Evolutionary conservation across 257 asterid genomes (phyloP).

Genomic region (Primulina huaijiensis): DNA sequence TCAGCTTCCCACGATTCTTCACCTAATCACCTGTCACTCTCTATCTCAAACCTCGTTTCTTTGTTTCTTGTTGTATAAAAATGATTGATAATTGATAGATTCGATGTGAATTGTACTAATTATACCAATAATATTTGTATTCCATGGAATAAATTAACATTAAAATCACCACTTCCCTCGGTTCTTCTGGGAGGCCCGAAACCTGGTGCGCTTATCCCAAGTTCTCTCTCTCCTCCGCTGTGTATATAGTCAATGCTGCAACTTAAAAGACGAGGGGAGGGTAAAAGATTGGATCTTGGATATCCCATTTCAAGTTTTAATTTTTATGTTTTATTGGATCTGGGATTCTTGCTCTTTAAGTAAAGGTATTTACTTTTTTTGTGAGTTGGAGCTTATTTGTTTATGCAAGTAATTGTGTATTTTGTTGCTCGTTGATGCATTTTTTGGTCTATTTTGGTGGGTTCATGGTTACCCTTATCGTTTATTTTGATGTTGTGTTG

Average conservation of each 20-base stretch:
- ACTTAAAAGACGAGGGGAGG: background rate
- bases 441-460: slow-evolving; percentile 3
- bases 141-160: background rate
- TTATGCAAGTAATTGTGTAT: background rate
- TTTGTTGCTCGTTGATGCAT: background rate
- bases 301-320: background rate
- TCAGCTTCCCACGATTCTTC: background rate
- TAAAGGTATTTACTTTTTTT: slow-evolving; percentile 33
- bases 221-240: slow-evolving; percentile 27
- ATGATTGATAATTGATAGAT: slow-evolving; percentile 1
- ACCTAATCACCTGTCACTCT: background rate
- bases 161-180: slow-evolving; percentile 30
- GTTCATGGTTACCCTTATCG: slow-evolving; percentile 8
- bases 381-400: background rate
- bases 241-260: slow-evolving; percentile 10
- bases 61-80: background rate
- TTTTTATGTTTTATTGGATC: slow-evolving; percentile 32
- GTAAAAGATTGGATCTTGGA: slow-evolving; percentile 36
- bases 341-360: slow-evolving; percentile 34
- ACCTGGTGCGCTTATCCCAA: slow-evolving; percentile 43
- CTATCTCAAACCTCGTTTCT: background rate
- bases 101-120: slow-evolving; percentile 27
- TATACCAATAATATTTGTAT: slow-evolving; percentile 13
- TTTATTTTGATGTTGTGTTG: slow-evolving; percentile 26
- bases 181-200: slow-evolving; percentile 32